These are phyloP conservation scores for Wickerhamiella occidentalis DNA, from an alignment of 805 yeast species.

Conservation along the genomic window DNA sequence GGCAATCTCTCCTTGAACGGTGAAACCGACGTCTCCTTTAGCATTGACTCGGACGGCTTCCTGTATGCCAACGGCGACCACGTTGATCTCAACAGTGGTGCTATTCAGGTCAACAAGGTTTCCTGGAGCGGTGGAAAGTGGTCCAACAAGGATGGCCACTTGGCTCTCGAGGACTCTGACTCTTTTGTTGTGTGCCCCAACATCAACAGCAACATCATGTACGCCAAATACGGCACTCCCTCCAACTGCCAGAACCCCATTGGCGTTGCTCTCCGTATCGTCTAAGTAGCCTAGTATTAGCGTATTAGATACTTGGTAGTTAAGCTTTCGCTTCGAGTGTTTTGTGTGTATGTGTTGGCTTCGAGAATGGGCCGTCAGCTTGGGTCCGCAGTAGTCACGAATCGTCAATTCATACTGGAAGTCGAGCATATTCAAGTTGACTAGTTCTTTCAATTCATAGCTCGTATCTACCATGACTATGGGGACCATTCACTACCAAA, in stretches of 20 bases:
- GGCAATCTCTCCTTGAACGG: not conserved
- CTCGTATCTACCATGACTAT: too few relatives aligned
- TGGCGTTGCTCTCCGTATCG: not conserved
- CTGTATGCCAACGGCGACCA: slow-evolving; percentile 1
- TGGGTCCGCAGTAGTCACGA: too few relatives aligned
- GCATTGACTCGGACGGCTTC: not conserved
- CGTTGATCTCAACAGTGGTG: not conserved
- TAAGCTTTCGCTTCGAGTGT: too few relatives aligned
- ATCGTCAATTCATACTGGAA: too few relatives aligned
- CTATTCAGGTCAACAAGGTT: not conserved
- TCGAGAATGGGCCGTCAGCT: too few relatives aligned
- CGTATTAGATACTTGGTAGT: too few relatives aligned
- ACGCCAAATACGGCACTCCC: not conserved
- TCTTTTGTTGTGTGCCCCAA: not conserved
- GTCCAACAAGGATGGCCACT: not conserved
- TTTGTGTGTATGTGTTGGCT: too few relatives aligned
- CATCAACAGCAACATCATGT: not conserved
- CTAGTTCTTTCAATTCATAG: too few relatives aligned
- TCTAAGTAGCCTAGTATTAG: too few relatives aligned
- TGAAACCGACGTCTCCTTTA: not conserved
- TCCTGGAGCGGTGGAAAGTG: not conserved
- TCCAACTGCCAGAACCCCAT: not conserved
- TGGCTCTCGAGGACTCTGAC: not conserved
- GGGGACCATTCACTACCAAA: too few relatives aligned
- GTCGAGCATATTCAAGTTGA: too few relatives aligned